phyloP scores from a whole-genome alignment of 768 basidiomycete genomes.

The Lactarius indigo region DNA sequence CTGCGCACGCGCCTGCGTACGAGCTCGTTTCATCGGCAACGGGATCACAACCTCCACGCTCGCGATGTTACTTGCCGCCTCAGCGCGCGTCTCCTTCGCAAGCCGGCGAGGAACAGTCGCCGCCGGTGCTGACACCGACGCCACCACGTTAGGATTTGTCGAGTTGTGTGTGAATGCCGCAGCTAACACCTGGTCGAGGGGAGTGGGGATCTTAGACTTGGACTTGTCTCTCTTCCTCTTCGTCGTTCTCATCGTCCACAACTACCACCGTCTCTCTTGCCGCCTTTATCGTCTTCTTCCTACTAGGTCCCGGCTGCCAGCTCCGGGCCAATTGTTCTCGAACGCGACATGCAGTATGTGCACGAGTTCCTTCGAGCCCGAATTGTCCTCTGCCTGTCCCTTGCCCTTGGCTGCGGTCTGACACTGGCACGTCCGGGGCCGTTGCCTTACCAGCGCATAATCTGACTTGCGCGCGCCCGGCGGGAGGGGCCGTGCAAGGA shows the following conservation, averaged over 20 bases:
- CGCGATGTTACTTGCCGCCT: not conserved
- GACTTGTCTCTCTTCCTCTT: not conserved
- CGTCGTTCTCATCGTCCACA: not conserved
- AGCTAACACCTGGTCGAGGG: constrained; percentile 2
- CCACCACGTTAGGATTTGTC: constrained; percentile 1
- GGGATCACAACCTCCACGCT: not conserved
- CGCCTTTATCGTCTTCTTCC: not conserved
- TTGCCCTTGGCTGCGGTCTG: not conserved
- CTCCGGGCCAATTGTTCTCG: constrained; percentile 3
- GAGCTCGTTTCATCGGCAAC: too few relatives aligned
- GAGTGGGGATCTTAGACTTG: not conserved
- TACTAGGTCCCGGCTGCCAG: not conserved
- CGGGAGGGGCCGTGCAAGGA: constrained; percentile 5
- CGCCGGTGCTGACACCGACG: not conserved
- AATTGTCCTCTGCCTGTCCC: not conserved
- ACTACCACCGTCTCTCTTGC: not conserved
- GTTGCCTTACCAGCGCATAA: not conserved
- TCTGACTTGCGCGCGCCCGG: not conserved
- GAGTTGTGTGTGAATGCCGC: constrained; percentile 13
- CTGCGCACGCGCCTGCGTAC: too few relatives aligned
- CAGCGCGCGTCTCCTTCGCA: not conserved
- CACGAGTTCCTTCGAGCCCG: not conserved
- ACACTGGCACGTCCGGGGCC: not conserved
- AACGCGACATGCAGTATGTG: constrained; percentile 14
- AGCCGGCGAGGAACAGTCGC: too few relatives aligned